phyloP scores from a whole-genome alignment of 2,329 filamentous ascomycete genomes.

The Fusarium metavorans region DNA sequence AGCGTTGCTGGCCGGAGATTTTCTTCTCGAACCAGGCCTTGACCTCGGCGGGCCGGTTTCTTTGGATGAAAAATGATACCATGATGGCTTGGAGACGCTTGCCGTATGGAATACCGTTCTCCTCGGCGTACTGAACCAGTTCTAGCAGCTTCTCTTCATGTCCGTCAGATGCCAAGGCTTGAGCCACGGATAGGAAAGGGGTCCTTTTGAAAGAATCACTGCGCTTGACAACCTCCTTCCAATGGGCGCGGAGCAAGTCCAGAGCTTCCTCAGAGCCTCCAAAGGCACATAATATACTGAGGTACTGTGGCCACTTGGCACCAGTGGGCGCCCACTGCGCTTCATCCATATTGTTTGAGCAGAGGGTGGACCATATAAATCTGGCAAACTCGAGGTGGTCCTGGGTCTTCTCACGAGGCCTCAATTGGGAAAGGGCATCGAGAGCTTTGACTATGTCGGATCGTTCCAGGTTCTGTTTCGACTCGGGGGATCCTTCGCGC shows the following conservation, averaged over 20 bases:
- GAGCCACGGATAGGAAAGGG: constrained; percentile 47
- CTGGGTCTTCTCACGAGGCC: constrained; percentile 57
- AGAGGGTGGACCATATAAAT: constrained; percentile 53
- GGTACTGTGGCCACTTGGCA: constrained; percentile 47
- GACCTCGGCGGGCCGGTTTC: constrained; percentile 69
- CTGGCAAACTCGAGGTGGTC: constrained; percentile 63
- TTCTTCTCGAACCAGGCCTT: constrained; percentile 75
- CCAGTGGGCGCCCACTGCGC: constrained; percentile 31
- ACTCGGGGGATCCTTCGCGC: constrained; percentile 20
- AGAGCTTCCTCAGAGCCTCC: constrained; percentile 67
- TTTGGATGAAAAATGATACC: constrained; percentile 71
- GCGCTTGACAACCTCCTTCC: constrained; percentile 40
- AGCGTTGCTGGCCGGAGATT: constrained; percentile 49
- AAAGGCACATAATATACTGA: constrained; percentile 62
- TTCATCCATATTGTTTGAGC: constrained; percentile 34
- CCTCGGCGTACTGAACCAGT: constrained; percentile 65
- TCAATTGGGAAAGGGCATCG: constrained; percentile 54
- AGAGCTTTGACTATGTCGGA: constrained; percentile 55
- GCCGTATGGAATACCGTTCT: constrained; percentile 59
- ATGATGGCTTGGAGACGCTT: constrained; percentile 65
- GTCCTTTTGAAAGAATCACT: constrained; percentile 36
- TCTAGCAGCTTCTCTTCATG: constrained; percentile 68
- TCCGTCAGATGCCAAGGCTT: constrained; percentile 72
- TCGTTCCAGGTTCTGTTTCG: constrained; percentile 48
- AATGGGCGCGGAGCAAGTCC: constrained; percentile 53